phyloP scores from a whole-genome alignment of 2,329 filamentous ascomycete species.

The Nakataea oryzae region DNA sequence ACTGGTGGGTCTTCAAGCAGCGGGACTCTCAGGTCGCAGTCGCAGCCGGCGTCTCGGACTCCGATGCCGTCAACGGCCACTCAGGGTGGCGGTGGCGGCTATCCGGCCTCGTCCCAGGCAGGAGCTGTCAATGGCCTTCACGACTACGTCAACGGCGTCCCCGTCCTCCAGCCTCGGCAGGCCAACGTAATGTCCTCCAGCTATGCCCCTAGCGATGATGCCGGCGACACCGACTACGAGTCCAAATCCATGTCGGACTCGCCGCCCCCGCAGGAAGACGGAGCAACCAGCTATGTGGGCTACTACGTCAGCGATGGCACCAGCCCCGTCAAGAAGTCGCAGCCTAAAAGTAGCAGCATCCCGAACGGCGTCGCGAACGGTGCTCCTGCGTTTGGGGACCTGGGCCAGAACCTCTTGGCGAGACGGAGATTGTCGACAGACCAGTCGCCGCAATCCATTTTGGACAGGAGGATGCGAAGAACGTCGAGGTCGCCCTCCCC shows the following conservation, averaged over 20 bases:
- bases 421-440: slow-evolving; percentile 41
- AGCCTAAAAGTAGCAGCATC: slow-evolving; percentile 14
- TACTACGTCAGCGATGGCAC: slow-evolving; percentile 24
- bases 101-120: slow-evolving; percentile 12
- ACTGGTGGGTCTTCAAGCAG: slow-evolving; percentile 33
- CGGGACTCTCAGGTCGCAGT: slow-evolving; percentile 53
- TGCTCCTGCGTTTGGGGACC: slow-evolving; percentile 34
- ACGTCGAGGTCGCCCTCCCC: slow-evolving; percentile 47
- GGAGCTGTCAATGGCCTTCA: slow-evolving; percentile 24
- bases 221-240: slow-evolving; percentile 31
- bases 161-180: slow-evolving; percentile 25
- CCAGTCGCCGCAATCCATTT: slow-evolving; percentile 39
- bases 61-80: slow-evolving; percentile 14
- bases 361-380: slow-evolving; percentile 23
- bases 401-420: slow-evolving; percentile 26
- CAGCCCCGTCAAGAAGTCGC: slow-evolving; percentile 13
- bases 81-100: slow-evolving; percentile 12
- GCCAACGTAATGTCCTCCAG: slow-evolving; percentile 40
- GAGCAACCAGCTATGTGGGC: slow-evolving; percentile 25
- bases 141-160: slow-evolving; percentile 22
- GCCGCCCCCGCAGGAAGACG: slow-evolving; percentile 31
- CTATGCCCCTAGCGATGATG: slow-evolving; percentile 43
- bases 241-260: slow-evolving; percentile 29
- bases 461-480: slow-evolving; percentile 41
- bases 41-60: slow-evolving; percentile 48